These are phyloP conservation scores for Theileria parva DNA, from an alignment of 169 alveolate genomes.

Conservation along the genomic window DNA sequence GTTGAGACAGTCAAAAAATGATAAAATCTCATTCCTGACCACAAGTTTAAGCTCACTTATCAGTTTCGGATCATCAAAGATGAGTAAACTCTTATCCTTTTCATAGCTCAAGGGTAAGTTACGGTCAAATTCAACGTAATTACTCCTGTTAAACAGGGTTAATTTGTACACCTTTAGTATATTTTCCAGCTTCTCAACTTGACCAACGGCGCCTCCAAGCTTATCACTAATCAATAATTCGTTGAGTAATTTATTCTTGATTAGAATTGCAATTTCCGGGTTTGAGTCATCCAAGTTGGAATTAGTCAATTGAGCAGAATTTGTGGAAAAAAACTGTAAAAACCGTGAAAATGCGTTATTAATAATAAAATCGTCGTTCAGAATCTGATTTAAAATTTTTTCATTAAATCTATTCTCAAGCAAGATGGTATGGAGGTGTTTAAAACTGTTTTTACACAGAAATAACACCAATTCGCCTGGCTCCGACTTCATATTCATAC, in stretches of 20 bases:
- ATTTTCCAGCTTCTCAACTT: background rate
- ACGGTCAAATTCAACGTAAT: slow-evolving; percentile 6
- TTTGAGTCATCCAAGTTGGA: background rate
- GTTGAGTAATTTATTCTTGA: background rate
- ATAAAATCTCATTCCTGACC: background rate
- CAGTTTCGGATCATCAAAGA: background rate
- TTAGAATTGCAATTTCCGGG: background rate
- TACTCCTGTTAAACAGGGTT: background rate
- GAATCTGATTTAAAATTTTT: background rate
- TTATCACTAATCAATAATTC: background rate
- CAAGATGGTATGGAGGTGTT: background rate
- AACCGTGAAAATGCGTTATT: background rate
- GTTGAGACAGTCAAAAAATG: background rate
- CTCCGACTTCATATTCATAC: background rate
- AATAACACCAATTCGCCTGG: background rate
- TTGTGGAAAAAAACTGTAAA: background rate
- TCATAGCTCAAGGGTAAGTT: background rate
- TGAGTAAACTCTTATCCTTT: background rate
- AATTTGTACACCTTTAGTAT: background rate
- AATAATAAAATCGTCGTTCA: background rate
- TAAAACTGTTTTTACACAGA: background rate
- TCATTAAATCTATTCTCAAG: background rate
- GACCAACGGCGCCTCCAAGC: background rate
- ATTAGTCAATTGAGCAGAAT: background rate
- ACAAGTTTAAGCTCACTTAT: background rate